These are phyloP conservation scores for Pachyrhizus erosus DNA, from an alignment of 306 rosid genomes.

Conservation along the genomic window DNA sequence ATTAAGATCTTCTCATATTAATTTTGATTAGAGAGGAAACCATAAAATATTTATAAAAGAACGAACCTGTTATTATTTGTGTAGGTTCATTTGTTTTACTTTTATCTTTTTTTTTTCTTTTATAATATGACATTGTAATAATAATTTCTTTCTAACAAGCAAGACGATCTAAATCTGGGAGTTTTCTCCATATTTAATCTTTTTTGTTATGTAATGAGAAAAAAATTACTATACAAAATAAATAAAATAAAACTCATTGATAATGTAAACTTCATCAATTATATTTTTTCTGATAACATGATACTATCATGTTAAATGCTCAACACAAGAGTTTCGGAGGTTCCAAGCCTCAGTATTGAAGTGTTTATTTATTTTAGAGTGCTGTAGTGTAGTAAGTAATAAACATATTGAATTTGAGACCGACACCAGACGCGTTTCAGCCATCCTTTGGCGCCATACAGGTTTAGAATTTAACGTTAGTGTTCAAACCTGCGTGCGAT, in stretches of 20 bases:
- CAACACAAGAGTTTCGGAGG: background rate
- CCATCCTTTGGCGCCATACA: background rate
- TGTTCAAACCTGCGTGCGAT: constrained; percentile 18
- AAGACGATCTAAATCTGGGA: background rate
- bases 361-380: background rate
- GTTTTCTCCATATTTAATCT: background rate
- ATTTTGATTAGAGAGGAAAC: background rate
- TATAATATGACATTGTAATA: background rate
- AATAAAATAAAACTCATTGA: background rate
- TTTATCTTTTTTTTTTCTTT: background rate
- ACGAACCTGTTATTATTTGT: background rate
- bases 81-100: background rate
- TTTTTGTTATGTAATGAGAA: background rate
- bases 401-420: constrained; percentile 1
- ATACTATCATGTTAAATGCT: background rate
- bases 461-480: background rate
- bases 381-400: background rate
- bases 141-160: background rate
- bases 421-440: constrained; percentile 33
- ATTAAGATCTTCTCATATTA: background rate
- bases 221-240: background rate
- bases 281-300: background rate
- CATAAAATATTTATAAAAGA: background rate
- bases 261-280: background rate
- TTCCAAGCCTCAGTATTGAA: background rate